Conservation (phyloP, 2,329 filamentous ascomycete genomes). For the Epichloe gansuensis region DNA sequence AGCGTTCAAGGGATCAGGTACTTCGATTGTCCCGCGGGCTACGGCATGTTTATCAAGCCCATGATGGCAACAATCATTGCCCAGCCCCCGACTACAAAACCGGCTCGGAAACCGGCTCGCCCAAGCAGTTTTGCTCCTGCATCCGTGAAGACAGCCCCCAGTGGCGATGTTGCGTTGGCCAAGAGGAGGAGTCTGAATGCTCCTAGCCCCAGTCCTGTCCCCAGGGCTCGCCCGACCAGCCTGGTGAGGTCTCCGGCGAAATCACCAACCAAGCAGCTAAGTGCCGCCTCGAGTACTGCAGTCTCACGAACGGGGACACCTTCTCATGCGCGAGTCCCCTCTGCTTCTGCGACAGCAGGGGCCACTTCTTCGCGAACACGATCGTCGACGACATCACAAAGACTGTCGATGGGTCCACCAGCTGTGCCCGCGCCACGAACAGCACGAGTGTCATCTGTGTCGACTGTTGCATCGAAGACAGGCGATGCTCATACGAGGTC, state of each 20-base stretch:
- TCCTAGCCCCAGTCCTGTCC: slow-evolving; percentile 58
- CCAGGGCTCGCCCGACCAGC: slow-evolving; percentile 45
- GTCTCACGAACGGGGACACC: slow-evolving; percentile 54
- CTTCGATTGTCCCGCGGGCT: slow-evolving; percentile 68
- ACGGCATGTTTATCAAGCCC: slow-evolving; percentile 75
- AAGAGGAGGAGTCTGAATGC: slow-evolving; percentile 60
- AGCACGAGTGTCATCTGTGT: slow-evolving; percentile 31
- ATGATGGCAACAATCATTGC: slow-evolving; percentile 49
- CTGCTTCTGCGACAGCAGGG: slow-evolving; percentile 15
- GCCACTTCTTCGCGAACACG: slow-evolving; percentile 36
- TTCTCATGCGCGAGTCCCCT: slow-evolving; percentile 36
- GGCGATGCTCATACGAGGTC: slow-evolving; percentile 23
- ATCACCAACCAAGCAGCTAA: slow-evolving; percentile 64
- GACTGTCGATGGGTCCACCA: slow-evolving; percentile 58
- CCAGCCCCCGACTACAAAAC: slow-evolving; percentile 28
- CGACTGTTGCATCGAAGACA: slow-evolving; percentile 25
- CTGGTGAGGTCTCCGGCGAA: slow-evolving; percentile 59
- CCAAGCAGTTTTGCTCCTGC: slow-evolving; percentile 36
- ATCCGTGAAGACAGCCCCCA: slow-evolving; percentile 25
- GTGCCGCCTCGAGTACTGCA: slow-evolving; percentile 40
- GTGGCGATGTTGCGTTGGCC: slow-evolving; percentile 37
- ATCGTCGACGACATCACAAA: slow-evolving; percentile 37
- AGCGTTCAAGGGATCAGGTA: slow-evolving; percentile 79
- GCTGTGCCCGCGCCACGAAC: slow-evolving; percentile 31
- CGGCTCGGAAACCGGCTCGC: slow-evolving; percentile 27